Base-by-base conservation (phyloP, 148 eudicot genomes). In the Spergularia marina region DNA sequence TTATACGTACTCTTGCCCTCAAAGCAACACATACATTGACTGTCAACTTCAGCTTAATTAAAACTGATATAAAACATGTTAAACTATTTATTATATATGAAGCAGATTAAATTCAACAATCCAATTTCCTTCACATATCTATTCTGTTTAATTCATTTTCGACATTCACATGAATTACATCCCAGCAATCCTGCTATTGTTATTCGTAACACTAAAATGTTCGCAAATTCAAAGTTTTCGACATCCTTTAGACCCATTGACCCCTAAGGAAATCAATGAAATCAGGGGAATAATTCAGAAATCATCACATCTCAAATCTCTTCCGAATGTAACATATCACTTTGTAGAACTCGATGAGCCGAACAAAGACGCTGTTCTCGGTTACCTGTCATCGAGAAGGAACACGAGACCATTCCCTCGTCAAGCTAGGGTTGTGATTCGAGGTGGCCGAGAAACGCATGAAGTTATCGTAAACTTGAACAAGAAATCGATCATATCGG, bases 271-370 rank as follows among this genome's bases (percentile, higher is more conserved):
- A 53, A 85, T 93, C 67, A 76, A 81, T 74, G 74, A 81, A 79
- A 73, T 87, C 16, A 84, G 81, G 41, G 79, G 53, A 5, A 83
- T 80, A 25, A 56, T 90, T 15, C 78, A 82, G 70, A 89, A 84
- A 17, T 89, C 96, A 17, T 89, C 96, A 16, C 84, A 87, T 41
- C 75, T 83, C 53, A 83, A 78, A 61, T 68, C 75, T 44, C 79
- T 79, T 71, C 64, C 83, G 2, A 85, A 90, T 72, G 41, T 89
- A 65, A 93, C 90, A 56, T 93, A 85, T 60, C 96, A 93, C 51
- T 87, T 77, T 83, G 85, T 93, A 9, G 98, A 93, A 67, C 81
- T 93, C n/a, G 96, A 93, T 47, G 98, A 93, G 59, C 98, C 96
- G 10, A 82, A 90, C 2, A 93, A 93, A 72, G 55, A 64, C 51